These are phyloP conservation scores for Aureobasidium sp. DNA, from an alignment of 2,329 filamentous ascomycete genomes.

Conservation along the genomic window DNA sequence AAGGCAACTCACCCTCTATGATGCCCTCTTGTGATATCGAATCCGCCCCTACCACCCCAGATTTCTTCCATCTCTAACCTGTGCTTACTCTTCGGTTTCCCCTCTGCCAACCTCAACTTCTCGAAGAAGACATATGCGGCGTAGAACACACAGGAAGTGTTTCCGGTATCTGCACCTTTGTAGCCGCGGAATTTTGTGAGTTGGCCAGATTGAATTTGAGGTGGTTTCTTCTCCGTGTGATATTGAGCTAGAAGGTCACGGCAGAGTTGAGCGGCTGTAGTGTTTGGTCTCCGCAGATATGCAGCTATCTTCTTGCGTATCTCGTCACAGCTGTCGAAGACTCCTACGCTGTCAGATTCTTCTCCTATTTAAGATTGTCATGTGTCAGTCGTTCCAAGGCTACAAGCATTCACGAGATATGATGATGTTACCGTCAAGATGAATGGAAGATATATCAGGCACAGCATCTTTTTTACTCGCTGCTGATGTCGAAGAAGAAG, in stretches of 20 bases:
- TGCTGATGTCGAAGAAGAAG: not conserved
- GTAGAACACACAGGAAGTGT: constrained; percentile 58
- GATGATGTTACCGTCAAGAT: constrained; percentile 21
- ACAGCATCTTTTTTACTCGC: constrained; percentile 2
- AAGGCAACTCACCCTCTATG: constrained; percentile 11
- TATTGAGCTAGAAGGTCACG: constrained; percentile 52
- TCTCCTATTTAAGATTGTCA: constrained; percentile 42
- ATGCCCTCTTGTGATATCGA: constrained; percentile 9
- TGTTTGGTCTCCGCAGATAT: constrained; percentile 50
- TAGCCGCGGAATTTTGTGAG: constrained; percentile 58
- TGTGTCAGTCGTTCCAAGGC: not conserved
- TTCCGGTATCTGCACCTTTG: constrained; percentile 55
- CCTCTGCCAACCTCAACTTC: constrained; percentile 59
- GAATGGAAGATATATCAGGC: constrained; percentile 22
- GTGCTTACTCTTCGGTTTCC: constrained; percentile 58
- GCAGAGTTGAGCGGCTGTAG: constrained; percentile 60
- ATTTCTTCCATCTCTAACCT: constrained; percentile 58
- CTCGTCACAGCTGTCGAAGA: constrained; percentile 66
- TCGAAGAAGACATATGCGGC: constrained; percentile 66
- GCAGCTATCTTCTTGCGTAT: constrained; percentile 63
- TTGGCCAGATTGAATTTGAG: constrained; percentile 48
- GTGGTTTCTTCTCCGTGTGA: constrained; percentile 34
- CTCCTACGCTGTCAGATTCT: constrained; percentile 47
- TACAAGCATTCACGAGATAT: not conserved
- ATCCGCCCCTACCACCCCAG: constrained; percentile 27